Evolutionary conservation across 176 grass and related monocot genomes (phyloP).

Genomic region (Oryza coarctata): DNA sequence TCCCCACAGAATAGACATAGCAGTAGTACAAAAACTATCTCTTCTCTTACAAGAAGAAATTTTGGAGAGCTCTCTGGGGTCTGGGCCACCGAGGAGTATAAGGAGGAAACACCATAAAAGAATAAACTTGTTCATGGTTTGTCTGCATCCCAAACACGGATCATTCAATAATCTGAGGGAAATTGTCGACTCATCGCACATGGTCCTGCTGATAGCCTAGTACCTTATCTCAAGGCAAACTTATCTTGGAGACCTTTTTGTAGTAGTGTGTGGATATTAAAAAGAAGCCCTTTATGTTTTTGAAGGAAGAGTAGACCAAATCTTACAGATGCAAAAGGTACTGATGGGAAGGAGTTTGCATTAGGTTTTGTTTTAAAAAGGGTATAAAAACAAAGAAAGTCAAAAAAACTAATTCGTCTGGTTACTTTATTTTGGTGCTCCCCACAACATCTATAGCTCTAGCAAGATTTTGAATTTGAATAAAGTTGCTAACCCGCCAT

Average conservation of each 20-base stretch:
- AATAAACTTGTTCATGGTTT: background rate
- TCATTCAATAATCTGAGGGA: background rate
- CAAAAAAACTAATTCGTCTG: background rate
- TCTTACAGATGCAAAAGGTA: background rate
- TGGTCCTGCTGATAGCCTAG: background rate
- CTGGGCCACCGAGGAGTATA: background rate
- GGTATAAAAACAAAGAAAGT: background rate
- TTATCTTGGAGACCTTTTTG: background rate
- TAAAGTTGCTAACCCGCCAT: background rate
- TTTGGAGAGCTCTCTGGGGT: background rate
- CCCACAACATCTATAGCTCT: background rate
- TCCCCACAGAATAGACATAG: background rate
- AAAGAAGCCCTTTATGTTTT: background rate
- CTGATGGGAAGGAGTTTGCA: background rate
- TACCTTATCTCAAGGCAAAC: background rate
- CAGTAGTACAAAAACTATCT: background rate
- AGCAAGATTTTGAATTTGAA: background rate
- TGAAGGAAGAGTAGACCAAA: background rate
- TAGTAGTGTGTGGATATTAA: background rate
- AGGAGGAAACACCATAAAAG: background rate
- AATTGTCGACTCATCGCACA: background rate
- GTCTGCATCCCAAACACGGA: background rate
- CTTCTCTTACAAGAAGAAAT: background rate
- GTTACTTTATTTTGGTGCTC: background rate
- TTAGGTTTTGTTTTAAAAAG: background rate